Conservation (phyloP, 768 basidiomycete species). For the Tylopilus vinaceipallidus region DNA sequence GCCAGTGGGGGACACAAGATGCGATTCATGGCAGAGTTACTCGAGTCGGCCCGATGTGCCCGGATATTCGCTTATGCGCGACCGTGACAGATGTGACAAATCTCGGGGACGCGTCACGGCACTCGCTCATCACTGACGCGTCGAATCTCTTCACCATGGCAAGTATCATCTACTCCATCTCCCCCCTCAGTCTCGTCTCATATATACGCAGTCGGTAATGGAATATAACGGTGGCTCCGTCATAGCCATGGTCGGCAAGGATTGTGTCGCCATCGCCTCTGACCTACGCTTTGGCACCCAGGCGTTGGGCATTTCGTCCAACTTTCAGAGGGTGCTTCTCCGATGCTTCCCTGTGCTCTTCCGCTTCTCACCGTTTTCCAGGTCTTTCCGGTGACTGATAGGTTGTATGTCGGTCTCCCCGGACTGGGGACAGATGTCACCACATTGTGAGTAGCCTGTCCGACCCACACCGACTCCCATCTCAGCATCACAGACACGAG, state of each 20-base stretch:
- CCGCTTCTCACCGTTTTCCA: conserved; percentile 30
- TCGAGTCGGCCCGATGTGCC: not conserved
- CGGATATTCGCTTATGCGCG: not conserved
- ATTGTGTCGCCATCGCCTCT: conserved; percentile 97
- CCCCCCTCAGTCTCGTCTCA: conserved; percentile 3
- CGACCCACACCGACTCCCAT: not conserved
- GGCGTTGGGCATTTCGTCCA: conserved; percentile 79
- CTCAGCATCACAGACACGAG: conserved; percentile 60
- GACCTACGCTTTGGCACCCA: conserved; percentile 91
- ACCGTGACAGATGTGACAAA: conserved; percentile 15
- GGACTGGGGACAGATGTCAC: conserved; percentile 93
- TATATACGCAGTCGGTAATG: conserved; percentile 72
- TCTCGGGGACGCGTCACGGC: conserved; percentile 21
- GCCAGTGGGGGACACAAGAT: conserved; percentile 5
- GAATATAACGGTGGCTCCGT: conserved; percentile 96
- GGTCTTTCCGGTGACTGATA: conserved; percentile 94
- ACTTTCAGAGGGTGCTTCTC: conserved; percentile 86
- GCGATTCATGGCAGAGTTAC: conserved; percentile 6
- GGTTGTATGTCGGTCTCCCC: conserved; percentile 86
- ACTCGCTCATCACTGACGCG: conserved; percentile 17
- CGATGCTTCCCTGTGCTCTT: conserved; percentile 13
- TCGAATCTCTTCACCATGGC: conserved; percentile 23
- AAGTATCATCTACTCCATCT: conserved; percentile 6
- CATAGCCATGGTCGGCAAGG: conserved; percentile 98
- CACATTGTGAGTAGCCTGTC: conserved; percentile 63